Base-by-base conservation (phyloP, 192 early-diverging fungal genomes). In the Powellomyces hirtus region DNA sequence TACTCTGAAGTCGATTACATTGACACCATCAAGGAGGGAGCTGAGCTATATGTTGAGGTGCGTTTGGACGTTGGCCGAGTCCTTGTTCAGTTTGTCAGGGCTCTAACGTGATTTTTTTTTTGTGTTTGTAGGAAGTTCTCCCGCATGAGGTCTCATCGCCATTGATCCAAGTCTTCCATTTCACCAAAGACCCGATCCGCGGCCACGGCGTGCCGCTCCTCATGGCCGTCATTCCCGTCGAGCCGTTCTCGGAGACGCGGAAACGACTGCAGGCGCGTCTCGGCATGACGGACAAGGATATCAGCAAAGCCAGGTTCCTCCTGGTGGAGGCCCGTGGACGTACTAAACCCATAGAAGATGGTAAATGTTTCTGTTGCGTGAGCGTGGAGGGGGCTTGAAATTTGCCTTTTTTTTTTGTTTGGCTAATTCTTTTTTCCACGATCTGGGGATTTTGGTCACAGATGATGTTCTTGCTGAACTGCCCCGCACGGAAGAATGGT, bases 261-360 rank as follows among this genome's bases (percentile, higher is more conserved):
- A 62, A 70, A 57, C 84, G 95, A 6, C 79, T 97, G 60, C 86
- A 85, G 59, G 72, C 51, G 58, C 75, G 86, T 35, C 79, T 90
- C 24, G 92, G 91, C 13, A 81, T 92, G 85, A 81, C 80, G 68
- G 90, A 94, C 40, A 93, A 91, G 79, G 95, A 97, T 37, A 90
- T 90, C 61, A 79, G 72, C 0, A 88, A 88, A 59, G 77, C 89
- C 55, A 91, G 85, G 68, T 65, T 86, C 53, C 58, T 74, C 24
- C 29, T 64, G 59, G 74, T 78, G 2, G 20, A 38, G 22, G 20
- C 52, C 34, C 38, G 62, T 24, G 22, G 46, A 16, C 42, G 42
- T 27, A 24, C 49, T 24, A 68, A 37, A 34, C 68, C 63, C 6
- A 52, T 83, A 24, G 81, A 83, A 60, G 81, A 83, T 55, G 81